phyloP scores from a whole-genome alignment of 306 rosid species.

The Gynostemma pentaphyllum region DNA sequence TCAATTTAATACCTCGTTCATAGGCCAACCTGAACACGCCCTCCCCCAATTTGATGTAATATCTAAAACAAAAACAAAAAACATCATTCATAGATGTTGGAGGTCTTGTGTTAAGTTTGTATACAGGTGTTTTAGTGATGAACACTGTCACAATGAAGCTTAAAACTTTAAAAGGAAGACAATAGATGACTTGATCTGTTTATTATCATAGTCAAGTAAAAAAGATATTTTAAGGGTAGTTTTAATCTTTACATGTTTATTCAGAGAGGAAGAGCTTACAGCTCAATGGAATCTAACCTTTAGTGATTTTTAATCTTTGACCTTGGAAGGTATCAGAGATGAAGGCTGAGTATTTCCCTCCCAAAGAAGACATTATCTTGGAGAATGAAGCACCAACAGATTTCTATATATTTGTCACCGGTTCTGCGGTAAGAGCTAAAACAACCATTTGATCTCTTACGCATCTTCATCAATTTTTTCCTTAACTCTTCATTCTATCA shows the following conservation, averaged over 20 bases:
- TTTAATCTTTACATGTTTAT: background rate
- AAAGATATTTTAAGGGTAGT: background rate
- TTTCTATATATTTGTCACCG: constrained; percentile 60
- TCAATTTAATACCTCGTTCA: background rate
- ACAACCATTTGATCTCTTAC: background rate
- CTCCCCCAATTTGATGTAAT: no score
- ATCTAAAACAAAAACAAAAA: no score
- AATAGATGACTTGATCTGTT: no score
- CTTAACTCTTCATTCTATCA: background rate
- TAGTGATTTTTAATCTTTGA: constrained; percentile 4
- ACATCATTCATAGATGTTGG: no score
- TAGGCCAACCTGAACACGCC: no score
- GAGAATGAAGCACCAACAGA: constrained; percentile 86
- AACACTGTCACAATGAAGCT: no score
- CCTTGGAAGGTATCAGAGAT: constrained; percentile 60
- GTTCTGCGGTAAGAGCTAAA: constrained; percentile 43
- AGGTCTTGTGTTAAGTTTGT: no score
- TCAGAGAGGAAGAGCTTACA: background rate
- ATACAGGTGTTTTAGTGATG: no score
- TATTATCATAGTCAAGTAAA: background rate
- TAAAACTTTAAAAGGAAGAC: no score
- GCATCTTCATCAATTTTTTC: background rate
- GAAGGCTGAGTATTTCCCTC: constrained; percentile 93
- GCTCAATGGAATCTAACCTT: background rate
- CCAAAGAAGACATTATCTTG: constrained; percentile 72